phyloP scores from a whole-genome alignment of 331 rosid genomes.

The Erythrophleum ivorense region DNA sequence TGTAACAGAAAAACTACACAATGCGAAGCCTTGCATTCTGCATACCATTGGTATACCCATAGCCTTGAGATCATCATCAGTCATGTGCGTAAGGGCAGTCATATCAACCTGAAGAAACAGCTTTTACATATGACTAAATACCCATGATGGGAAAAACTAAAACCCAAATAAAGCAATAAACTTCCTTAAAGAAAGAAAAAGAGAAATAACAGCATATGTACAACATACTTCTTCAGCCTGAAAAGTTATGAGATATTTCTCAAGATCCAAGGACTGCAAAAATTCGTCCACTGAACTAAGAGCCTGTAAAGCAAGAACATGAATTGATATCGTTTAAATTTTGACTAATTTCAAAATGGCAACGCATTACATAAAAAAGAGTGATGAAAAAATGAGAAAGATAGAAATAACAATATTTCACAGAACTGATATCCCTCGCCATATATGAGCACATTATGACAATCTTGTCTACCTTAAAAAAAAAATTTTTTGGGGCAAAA shows the following conservation, averaged over 20 bases:
- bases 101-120: constrained; percentile 67
- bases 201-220: not conserved
- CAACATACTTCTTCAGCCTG: constrained; percentile 82
- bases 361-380: not conserved
- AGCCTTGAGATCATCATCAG: constrained; percentile 83
- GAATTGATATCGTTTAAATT: too few species aligned
- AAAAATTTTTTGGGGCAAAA: not conserved
- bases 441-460: not conserved
- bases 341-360: too few species aligned
- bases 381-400: not conserved
- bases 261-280: constrained; percentile 75
- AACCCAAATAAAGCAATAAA: not conserved
- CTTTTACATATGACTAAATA: not conserved
- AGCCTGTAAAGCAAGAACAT: constrained; percentile 45
- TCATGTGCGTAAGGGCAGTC: constrained; percentile 83
- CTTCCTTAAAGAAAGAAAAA: not conserved
- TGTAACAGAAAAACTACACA: not conserved
- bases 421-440: too few species aligned
- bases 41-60: constrained; percentile 85
- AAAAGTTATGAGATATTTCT: constrained; percentile 71
- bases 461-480: not conserved
- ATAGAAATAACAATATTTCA: not conserved
- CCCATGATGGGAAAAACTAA: not conserved
- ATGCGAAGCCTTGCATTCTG: not conserved
- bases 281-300: constrained; percentile 63